Base-by-base conservation (phyloP, 1,284 basidiomycete genomes). In the Tetrapyrgos nigripes region DNA sequence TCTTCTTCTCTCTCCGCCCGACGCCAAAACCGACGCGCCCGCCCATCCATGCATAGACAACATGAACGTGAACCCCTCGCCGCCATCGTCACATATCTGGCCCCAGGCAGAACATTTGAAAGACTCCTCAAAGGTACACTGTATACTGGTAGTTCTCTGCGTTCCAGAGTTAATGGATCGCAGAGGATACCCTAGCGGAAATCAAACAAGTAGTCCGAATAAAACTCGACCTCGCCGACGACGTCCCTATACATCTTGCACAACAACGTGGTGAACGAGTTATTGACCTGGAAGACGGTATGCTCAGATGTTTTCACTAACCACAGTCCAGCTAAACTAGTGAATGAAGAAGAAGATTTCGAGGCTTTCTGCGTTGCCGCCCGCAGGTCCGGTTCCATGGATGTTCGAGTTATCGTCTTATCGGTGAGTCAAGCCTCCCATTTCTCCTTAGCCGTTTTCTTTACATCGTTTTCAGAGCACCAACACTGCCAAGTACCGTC, bases 271-370 rank as follows among this genome's bases (percentile, higher is more conserved):
- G 79, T n/a, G 82, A 79, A 5, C 74, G 73, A 59, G 67, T 70
- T 17, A 81, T 92, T 47, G 87, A 89, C 68, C 77, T 93, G 24
- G 89, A 90, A 51, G 90, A 92, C 67, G 88, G 91, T 90, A 65
- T 60, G 80, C 66, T 43, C 24, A 19, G 26, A 45, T 55, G 24
- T 46, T 46, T 26, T 47, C 54, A 49, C 46, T 40, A 23, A 19
- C 27, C 19, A 50, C 54, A 40, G 21, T 33, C 53, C 31, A 19
- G 52, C 50, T 28, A 31, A 47, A 45, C 19, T 28, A 51, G 43
- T 45, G 31, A 46, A 59, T 27, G n/a, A 62, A 92, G 90, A 91
- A 48, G 90, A 89, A 48, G 90, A 92, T 70, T 92, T 91, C 61
- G 86, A 87, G 52, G 90, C 89, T 1, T 89, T 92, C 69, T 72